phyloP scores from a whole-genome alignment of 495 filamentous ascomycete species.

The Podospora sp. region DNA sequence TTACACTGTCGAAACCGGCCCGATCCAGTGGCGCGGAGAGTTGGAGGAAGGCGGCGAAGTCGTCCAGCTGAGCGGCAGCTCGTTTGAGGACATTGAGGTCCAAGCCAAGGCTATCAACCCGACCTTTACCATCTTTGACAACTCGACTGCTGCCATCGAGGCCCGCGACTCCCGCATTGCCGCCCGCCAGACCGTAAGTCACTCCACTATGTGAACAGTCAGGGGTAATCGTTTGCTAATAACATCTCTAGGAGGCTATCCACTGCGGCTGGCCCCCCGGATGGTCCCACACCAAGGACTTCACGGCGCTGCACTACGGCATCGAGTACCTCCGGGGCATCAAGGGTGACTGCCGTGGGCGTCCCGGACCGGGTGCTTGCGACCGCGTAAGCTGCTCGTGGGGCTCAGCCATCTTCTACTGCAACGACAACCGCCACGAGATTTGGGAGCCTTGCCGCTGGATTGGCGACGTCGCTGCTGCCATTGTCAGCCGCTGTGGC shows the following conservation, averaged over 20 bases:
- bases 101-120: neutral
- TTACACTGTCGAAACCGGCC: neutral
- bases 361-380: neutral
- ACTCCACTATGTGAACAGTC: no score
- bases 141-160: neutral
- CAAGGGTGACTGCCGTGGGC: neutral
- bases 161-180: neutral
- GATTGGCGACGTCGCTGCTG: neutral
- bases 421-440: neutral
- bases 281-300: neutral
- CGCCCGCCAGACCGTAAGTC: neutral
- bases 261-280: neutral
- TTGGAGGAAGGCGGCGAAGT: neutral
- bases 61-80: neutral
- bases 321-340: neutral
- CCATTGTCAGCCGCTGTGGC: neutral
- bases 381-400: neutral
- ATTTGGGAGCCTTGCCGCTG: neutral
- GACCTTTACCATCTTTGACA: neutral
- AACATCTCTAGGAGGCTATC: neutral
- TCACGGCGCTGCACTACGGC: neutral
- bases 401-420: neutral
- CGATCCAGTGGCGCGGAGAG: neutral
- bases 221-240: neutral
- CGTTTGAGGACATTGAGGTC: neutral